Evolutionary conservation across 2,329 filamentous ascomycete genomes (phyloP).

Genomic region (Aureobasidium mangrovei): DNA sequence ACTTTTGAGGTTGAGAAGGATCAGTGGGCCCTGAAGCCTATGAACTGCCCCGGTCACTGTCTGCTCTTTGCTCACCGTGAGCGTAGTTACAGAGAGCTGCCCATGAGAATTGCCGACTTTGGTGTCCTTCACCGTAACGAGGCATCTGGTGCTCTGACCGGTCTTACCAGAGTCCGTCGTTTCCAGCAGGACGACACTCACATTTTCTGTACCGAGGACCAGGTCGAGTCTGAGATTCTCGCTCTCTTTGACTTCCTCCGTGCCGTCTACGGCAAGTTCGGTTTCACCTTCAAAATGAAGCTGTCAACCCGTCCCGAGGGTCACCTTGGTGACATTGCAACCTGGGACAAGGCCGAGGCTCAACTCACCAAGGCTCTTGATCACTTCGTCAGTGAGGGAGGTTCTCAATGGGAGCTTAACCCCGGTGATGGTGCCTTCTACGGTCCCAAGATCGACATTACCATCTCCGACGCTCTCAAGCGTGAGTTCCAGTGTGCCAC

Average conservation of each 20-base stretch:
- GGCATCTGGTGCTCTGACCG: slow-evolving; percentile 81
- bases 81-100: slow-evolving; percentile 80
- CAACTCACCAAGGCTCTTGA: slow-evolving; percentile 73
- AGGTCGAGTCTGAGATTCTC: slow-evolving; percentile 67
- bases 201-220: slow-evolving; percentile 83
- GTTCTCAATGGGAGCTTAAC: slow-evolving; percentile 78
- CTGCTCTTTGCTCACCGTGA: slow-evolving; percentile 76
- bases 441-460: slow-evolving; percentile 97
- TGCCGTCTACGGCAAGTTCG: slow-evolving; percentile 70
- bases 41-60: slow-evolving; percentile 97
- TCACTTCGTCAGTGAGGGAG: slow-evolving; percentile 53
- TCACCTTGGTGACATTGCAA: slow-evolving; percentile 74
- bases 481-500: slow-evolving; percentile 86
- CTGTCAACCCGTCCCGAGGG: slow-evolving; percentile 87
- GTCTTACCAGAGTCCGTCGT: slow-evolving; percentile 81
- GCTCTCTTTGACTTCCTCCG: slow-evolving; percentile 81
- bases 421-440: slow-evolving; percentile 96
- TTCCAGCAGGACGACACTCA: slow-evolving; percentile 97
- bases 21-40: slow-evolving; percentile 80
- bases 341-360: slow-evolving; percentile 81
- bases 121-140: slow-evolving; percentile 94
- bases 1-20: slow-evolving; percentile 78
- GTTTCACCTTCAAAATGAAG: slow-evolving; percentile 87
- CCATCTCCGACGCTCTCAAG: slow-evolving; percentile 77
- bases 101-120: slow-evolving; percentile 89